Evolutionary conservation across 2,329 filamentous ascomycete genomes (phyloP).

Genomic region (Oidium heveae): DNA sequence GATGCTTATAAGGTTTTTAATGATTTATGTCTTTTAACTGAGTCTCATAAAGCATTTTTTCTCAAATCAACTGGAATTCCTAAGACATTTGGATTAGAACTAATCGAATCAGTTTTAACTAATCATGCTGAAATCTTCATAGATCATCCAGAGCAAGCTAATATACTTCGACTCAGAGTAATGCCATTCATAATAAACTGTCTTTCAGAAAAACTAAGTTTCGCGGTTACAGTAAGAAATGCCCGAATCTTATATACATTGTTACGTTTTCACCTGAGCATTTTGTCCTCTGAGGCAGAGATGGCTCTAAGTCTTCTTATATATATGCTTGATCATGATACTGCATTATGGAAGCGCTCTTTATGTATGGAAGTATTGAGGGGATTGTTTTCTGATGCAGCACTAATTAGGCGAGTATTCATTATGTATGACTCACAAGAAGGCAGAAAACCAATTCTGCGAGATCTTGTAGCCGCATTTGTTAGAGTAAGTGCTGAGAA

Average conservation of each 20-base stretch:
- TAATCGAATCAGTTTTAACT: conserved; percentile 73
- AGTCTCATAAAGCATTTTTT: conserved; percentile 62
- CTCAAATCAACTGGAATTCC: conserved; percentile 55
- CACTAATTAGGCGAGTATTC: conserved; percentile 56
- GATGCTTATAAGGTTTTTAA: conserved; percentile 76
- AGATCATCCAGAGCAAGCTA: conserved; percentile 52
- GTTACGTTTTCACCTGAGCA: conserved; percentile 49
- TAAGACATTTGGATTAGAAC: conserved; percentile 64
- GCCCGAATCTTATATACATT: conserved; percentile 65
- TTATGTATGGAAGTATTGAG: conserved; percentile 81
- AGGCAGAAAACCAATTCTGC: conserved; percentile 50
- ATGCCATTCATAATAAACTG: conserved; percentile 64
- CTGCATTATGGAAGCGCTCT: conserved; percentile 61
- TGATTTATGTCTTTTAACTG: conserved; percentile 69
- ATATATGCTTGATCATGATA: conserved; percentile 70
- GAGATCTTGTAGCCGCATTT: conserved; percentile 63
- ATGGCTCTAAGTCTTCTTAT: conserved; percentile 61
- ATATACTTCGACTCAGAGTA: conserved; percentile 50
- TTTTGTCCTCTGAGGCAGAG: conserved; percentile 56
- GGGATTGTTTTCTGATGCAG: conserved; percentile 60
- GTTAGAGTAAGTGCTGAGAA: conserved; percentile 87
- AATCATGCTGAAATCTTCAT: conserved; percentile 66
- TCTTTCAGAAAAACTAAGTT: conserved; percentile 53
- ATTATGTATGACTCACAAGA: conserved; percentile 50
- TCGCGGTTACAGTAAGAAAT: conserved; percentile 59